A percentile compares a stretch with the other conserved stretches of the same genome.
phyloP scores from a whole-genome alignment of 108 stramenopile genomes.

The Ochromonas danica region DNA sequence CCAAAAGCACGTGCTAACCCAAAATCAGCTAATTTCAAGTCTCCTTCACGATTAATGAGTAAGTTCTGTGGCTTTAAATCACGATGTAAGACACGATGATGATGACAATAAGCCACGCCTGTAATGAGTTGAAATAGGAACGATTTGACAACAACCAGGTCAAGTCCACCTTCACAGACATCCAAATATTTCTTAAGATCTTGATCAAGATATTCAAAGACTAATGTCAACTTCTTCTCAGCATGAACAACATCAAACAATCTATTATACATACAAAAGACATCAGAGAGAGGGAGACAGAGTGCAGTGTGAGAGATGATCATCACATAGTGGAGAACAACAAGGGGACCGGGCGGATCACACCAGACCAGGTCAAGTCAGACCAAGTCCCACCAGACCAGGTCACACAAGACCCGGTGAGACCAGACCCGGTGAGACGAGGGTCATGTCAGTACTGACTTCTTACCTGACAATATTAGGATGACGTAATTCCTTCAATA shows the following conservation, averaged over 20 bases:
- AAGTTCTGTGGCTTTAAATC: slow-evolving; percentile 52
- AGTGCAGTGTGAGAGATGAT: too few species aligned
- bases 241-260: slow-evolving; percentile 98
- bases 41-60: slow-evolving; percentile 88
- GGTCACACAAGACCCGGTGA: too few species aligned
- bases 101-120: slow-evolving; percentile 98
- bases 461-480: slow-evolving; percentile 61
- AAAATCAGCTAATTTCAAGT: slow-evolving; percentile 98
- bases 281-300: not conserved
- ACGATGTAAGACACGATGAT: slow-evolving; percentile 84
- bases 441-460: too few species aligned
- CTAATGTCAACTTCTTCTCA: slow-evolving; percentile 86
- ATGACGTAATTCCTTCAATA: slow-evolving; percentile 63
- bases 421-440: not conserved
- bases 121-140: slow-evolving; percentile 94
- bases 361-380: too few species aligned
- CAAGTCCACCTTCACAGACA: slow-evolving; percentile 85
- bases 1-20: slow-evolving; percentile 96
- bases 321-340: not conserved
- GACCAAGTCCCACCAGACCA: too few species aligned
- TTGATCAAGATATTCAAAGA: slow-evolving; percentile 99
- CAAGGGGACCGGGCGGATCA: not conserved
- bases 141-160: slow-evolving; percentile 79
- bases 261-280: slow-evolving; percentile 43
- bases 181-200: slow-evolving; percentile 92